Evolutionary conservation across 1,284 basidiomycete species (phyloP).

Genomic region (Fistulinella cinereoalba): DNA sequence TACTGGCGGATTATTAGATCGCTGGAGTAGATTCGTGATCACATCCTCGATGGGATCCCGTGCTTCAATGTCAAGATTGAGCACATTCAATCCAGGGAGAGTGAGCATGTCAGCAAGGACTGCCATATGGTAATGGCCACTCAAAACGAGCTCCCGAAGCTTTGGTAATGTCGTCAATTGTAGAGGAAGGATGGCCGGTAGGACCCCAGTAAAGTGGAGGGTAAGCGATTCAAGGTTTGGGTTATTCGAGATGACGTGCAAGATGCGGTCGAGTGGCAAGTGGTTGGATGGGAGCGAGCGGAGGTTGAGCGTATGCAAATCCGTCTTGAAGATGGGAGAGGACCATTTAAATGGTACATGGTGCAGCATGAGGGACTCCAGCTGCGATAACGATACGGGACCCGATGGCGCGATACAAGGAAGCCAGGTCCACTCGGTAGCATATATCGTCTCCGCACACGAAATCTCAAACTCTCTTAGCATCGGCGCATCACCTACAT

Average conservation of each 20-base stretch:
- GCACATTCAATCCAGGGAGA: conserved; percentile 51
- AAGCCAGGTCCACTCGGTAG: conserved; percentile 68
- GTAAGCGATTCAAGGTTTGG: conserved; percentile 52
- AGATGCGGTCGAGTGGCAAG: conserved; percentile 61
- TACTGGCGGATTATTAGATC: conserved; percentile 55
- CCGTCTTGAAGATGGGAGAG: conserved; percentile 58
- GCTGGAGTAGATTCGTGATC: conserved; percentile 53
- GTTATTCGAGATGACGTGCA: conserved; percentile 58
- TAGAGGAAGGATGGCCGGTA: conserved; percentile 60
- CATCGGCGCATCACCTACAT: conserved; percentile 63
- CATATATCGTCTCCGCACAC: conserved; percentile 59
- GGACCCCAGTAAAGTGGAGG: conserved; percentile 57
- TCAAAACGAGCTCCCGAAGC: conserved; percentile 54
- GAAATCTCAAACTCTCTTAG: conserved; percentile 74
- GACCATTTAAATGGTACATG: conserved; percentile 74
- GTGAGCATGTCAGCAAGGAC: conserved; percentile 60
- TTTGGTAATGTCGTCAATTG: conserved; percentile 47
- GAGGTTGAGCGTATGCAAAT: conserved; percentile 56
- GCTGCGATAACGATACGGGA: conserved; percentile 41
- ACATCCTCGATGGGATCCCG: conserved; percentile 67
- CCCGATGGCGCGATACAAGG: conserved; percentile 47
- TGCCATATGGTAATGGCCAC: conserved; percentile 63
- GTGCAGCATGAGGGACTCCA: conserved; percentile 58
- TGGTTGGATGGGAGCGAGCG: conserved; percentile 61
- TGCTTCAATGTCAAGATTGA: conserved; percentile 64